Conservation (phyloP, 441 rosid genomes). For the Iberis amara region DNA sequence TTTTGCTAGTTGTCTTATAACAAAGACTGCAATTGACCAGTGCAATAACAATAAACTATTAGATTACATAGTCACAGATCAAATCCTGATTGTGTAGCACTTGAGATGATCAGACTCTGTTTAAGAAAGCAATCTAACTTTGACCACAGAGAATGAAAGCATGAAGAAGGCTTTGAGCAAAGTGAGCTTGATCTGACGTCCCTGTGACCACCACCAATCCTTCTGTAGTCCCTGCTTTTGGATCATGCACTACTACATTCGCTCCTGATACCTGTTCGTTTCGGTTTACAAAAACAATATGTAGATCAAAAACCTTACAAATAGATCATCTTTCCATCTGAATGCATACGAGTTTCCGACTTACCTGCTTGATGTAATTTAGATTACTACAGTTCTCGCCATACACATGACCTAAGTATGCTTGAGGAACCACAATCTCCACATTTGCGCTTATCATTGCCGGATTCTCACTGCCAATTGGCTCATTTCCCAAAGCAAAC, state of each 20-base stretch:
- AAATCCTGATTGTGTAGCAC: slow-evolving; percentile 6
- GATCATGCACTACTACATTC: slow-evolving; percentile 54
- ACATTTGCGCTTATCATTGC: slow-evolving; percentile 37
- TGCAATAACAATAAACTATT: too few species aligned
- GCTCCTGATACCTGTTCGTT: slow-evolving; percentile 59
- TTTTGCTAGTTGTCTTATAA: too few species aligned
- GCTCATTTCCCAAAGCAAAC: slow-evolving; percentile 43
- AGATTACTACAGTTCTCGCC: slow-evolving; percentile 51
- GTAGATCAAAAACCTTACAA: slow-evolving; percentile 12
- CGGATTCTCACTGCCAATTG: slow-evolving; percentile 48
- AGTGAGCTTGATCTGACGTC: slow-evolving; percentile 52
- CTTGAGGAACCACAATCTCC: slow-evolving; percentile 59
- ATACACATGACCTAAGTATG: slow-evolving; percentile 46
- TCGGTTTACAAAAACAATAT: background rate
- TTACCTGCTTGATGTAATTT: slow-evolving; percentile 55
- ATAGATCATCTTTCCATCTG: background rate
- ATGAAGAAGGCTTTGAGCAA: slow-evolving; percentile 68
- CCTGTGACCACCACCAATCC: slow-evolving; percentile 57
- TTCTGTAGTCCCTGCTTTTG: slow-evolving; percentile 52
- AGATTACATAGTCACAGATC: slow-evolving; percentile 16
- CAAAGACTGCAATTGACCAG: background rate
- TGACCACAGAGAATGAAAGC: slow-evolving; percentile 59
- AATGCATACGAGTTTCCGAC: background rate
- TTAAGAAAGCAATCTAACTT: slow-evolving; percentile 24
- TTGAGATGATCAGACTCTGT: background rate